Conservation (phyloP, 805 yeast genomes). For the Brettanomyces sp. region DNA sequence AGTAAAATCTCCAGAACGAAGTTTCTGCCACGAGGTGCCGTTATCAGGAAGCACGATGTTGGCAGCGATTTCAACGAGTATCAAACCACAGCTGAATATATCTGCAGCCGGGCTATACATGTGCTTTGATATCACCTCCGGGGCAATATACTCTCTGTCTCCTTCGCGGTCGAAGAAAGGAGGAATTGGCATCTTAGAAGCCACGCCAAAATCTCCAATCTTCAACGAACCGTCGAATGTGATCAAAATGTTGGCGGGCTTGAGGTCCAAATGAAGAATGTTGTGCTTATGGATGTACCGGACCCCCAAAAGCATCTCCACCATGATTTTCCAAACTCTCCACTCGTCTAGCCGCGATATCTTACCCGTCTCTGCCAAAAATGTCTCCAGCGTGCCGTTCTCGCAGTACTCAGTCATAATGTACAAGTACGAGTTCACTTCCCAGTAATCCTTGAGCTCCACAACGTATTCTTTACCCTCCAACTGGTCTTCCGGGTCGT, state of each 20-base stretch:
- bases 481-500: neutral
- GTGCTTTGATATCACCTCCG: slow-evolving; percentile 79
- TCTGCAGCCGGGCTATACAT: slow-evolving; percentile 89
- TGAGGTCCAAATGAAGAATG: slow-evolving; percentile 80
- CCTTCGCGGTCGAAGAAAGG: slow-evolving; percentile 86
- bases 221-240: slow-evolving; percentile 92
- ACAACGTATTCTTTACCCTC: slow-evolving; percentile 56
- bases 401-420: slow-evolving; percentile 95
- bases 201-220: slow-evolving; percentile 96
- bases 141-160: slow-evolving; percentile 95
- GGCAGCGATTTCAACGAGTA: slow-evolving; percentile 92
- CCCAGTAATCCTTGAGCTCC: slow-evolving; percentile 81
- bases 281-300: slow-evolving; percentile 69
- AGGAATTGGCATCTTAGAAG: slow-evolving; percentile 69
- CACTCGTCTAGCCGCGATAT: slow-evolving; percentile 83
- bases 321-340: slow-evolving; percentile 93
- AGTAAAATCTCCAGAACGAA: slow-evolving; percentile 88
- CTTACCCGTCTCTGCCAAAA: slow-evolving; percentile 68
- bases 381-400: slow-evolving; percentile 76
- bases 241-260: slow-evolving; percentile 90
- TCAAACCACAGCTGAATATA: slow-evolving; percentile 86
- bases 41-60: slow-evolving; percentile 91
- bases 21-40: slow-evolving; percentile 93
- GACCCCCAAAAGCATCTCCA: slow-evolving; percentile 74
- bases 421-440: slow-evolving; percentile 61